These are phyloP conservation scores for Sporothrix luriei DNA, from an alignment of 2,329 filamentous ascomycete genomes.

Conservation along the genomic window DNA sequence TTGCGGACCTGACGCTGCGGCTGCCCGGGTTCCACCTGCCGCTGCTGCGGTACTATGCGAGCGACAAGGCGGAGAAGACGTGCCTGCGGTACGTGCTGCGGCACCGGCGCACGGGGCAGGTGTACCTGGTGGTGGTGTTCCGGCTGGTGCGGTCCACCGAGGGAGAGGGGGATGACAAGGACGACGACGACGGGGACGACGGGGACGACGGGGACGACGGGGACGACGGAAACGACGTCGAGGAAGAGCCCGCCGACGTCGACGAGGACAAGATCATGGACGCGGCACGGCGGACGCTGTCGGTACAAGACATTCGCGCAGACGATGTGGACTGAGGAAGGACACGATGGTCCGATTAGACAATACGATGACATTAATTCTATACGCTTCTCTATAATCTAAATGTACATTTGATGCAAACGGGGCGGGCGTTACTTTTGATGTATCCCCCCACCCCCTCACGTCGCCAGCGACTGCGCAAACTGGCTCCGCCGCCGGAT, in stretches of 20 bases:
- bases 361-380: constrained; percentile 15
- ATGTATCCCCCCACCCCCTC: no score
- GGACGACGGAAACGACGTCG: constrained; percentile 38
- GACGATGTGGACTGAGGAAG: constrained; percentile 50
- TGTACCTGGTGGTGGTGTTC: constrained; percentile 82
- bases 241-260: constrained; percentile 44
- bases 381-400: not conserved
- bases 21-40: constrained; percentile 73
- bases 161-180: no score
- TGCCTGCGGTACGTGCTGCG: constrained; percentile 81
- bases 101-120: constrained; percentile 70
- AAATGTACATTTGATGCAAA: no score
- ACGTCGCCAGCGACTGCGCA: constrained; percentile 52
- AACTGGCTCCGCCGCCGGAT: constrained; percentile 78
- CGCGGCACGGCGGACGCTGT: constrained; percentile 46
- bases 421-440: no score
- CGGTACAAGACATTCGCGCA: constrained; percentile 36
- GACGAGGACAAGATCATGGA: constrained; percentile 42
- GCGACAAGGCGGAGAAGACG: constrained; percentile 62
- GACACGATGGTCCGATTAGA: not conserved
- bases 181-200: not conserved
- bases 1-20: constrained; percentile 69
- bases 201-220: not conserved
- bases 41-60: constrained; percentile 79
- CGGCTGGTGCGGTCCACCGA: constrained; percentile 71